A percentile compares a stretch with the other conserved stretches of the same genome.
Conservation (phyloP, 2,329 filamentous ascomycete species). For the Sporothrix mexicana region DNA sequence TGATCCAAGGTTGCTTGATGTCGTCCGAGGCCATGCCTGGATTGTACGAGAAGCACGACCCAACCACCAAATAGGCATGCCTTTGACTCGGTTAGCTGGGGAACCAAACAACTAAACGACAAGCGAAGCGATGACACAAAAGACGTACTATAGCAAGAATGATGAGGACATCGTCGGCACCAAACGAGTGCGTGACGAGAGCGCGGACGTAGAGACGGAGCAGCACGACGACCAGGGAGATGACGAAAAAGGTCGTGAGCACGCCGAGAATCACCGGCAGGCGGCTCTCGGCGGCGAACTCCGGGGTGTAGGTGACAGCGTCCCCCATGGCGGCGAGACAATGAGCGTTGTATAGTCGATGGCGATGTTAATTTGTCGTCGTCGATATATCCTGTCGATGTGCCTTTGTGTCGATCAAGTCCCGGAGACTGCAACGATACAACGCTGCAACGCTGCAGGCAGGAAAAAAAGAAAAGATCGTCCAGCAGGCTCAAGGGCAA, state of each 20-base stretch:
- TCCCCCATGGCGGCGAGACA: conserved; percentile 2
- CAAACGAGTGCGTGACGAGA: conserved; percentile 14
- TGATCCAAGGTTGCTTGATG: conserved; percentile 49
- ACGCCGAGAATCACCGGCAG: conserved; percentile 38
- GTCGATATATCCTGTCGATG: not conserved
- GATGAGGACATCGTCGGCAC: conserved; percentile 31
- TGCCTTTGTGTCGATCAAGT: not conserved
- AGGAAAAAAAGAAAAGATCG: conserved; percentile 19
- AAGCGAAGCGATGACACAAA: not conserved
- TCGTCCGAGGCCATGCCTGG: conserved; percentile 53
- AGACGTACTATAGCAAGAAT: conserved; percentile 13
- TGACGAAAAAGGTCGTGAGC: conserved; percentile 31
- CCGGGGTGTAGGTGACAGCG: conserved; percentile 32
- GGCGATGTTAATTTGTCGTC: not conserved
- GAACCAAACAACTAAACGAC: not conserved
- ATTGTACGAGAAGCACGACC: conserved; percentile 50
- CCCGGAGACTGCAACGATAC: conserved; percentile 7
- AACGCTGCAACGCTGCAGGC: not conserved
- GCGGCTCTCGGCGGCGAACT: conserved; percentile 41
- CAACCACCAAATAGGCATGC: conserved; percentile 43
- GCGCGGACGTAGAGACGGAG: conserved; percentile 29
- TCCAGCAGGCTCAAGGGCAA: not conserved
- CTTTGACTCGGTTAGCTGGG: conserved; percentile 34
- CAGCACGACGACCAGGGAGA: conserved; percentile 19
- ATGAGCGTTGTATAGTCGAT: not conserved